phyloP scores from a whole-genome alignment of 495 filamentous ascomycete species.

The Penicillium simplicissimum region DNA sequence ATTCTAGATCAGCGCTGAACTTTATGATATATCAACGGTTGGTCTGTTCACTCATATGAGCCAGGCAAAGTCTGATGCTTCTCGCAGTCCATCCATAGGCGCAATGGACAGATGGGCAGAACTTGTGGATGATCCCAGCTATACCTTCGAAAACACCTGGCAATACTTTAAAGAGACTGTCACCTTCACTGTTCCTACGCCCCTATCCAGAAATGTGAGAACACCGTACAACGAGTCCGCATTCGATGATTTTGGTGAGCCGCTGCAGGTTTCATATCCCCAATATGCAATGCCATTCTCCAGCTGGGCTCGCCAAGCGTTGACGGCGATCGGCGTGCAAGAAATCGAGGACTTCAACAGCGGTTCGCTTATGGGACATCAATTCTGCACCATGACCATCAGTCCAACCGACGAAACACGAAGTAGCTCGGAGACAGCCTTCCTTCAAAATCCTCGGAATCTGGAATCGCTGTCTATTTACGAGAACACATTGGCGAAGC shows the following conservation, averaged over 20 bases:
- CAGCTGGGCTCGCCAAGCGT: slow-evolving; percentile 30
- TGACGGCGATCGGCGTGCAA: slow-evolving; percentile 30
- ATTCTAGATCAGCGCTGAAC: slow-evolving; percentile 33
- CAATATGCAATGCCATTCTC: slow-evolving; percentile 35
- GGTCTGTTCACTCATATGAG: background rate
- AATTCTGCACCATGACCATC: slow-evolving; percentile 41
- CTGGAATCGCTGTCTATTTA: slow-evolving; percentile 21
- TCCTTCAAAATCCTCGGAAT: slow-evolving; percentile 17
- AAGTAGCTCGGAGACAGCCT: slow-evolving; percentile 42
- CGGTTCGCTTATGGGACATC: slow-evolving; percentile 38
- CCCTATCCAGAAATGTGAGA: slow-evolving; percentile 21
- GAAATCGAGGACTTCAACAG: slow-evolving; percentile 33
- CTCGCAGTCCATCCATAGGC: slow-evolving; percentile 34
- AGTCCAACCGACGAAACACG: slow-evolving; percentile 31
- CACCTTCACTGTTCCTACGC: slow-evolving; percentile 30
- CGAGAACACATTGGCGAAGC: slow-evolving; percentile 25
- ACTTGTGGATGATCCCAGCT: slow-evolving; percentile 46
- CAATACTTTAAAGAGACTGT: slow-evolving; percentile 42
- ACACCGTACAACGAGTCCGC: slow-evolving; percentile 28
- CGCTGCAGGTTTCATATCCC: slow-evolving; percentile 39
- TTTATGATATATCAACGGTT: slow-evolving; percentile 43
- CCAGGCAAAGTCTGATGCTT: background rate
- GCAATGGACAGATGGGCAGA: slow-evolving; percentile 49
- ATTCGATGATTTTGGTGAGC: slow-evolving; percentile 26
- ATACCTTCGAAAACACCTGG: slow-evolving; percentile 43